phyloP scores from a whole-genome alignment of 2,329 filamentous ascomycete genomes.

The Rutstroemia sydowiana region DNA sequence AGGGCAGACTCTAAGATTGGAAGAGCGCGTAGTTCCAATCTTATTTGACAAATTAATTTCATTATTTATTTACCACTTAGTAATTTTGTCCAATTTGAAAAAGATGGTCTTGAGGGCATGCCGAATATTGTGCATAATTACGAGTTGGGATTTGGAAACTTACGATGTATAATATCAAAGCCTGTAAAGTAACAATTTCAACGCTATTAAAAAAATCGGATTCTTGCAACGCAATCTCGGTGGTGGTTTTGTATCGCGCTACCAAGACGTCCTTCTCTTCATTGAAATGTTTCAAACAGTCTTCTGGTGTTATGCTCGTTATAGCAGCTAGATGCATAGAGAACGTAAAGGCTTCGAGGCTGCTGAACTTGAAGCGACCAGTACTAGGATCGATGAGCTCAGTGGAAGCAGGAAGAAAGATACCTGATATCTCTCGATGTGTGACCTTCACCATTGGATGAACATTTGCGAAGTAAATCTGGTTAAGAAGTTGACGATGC shows the following conservation, averaged over 20 bases:
- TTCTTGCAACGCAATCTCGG: slow-evolving; percentile 29
- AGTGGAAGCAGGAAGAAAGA: neutral
- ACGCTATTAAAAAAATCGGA: slow-evolving; percentile 56
- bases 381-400: neutral
- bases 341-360: neutral
- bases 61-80: no score
- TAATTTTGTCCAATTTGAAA: no score
- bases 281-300: slow-evolving; percentile 41
- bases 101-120: no score
- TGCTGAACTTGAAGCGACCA: slow-evolving; percentile 7
- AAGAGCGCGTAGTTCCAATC: no score
- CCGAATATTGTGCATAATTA: no score
- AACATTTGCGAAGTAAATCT: slow-evolving; percentile 4
- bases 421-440: neutral
- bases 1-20: no score
- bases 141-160: slow-evolving; percentile 28
- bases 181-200: slow-evolving; percentile 54
- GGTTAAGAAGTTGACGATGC: neutral
- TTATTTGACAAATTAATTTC: no score
- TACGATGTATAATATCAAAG: slow-evolving; percentile 54
- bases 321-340: slow-evolving; percentile 4
- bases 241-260: slow-evolving; percentile 8
- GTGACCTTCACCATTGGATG: slow-evolving; percentile 1
- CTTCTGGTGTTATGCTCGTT: slow-evolving; percentile 37
- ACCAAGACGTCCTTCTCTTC: slow-evolving; percentile 36